Evolutionary conservation across 176 grass and related monocot species (phyloP), one percentile per base, ranked within the genome.

Genomic region (Saccharum officinarum): DNA sequence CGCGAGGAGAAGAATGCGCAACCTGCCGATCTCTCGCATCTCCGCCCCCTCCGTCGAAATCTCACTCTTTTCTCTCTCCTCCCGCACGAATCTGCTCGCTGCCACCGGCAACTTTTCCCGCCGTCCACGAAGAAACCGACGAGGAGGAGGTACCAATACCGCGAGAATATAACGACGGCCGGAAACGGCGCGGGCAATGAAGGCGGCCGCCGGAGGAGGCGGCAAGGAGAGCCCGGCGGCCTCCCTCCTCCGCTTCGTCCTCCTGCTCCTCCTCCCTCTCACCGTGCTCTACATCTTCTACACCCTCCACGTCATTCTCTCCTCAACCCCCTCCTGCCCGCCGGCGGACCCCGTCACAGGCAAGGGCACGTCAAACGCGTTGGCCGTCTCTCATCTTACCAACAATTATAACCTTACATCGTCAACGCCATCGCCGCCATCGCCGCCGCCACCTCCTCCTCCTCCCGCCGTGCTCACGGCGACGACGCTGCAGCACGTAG

Each of bases 401-500:
- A 47, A 9, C 71, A 47, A 73, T 15, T 45, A 72, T 31, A 49
- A 30, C 42, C 23, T 47, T 18, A 30, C 42, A 10, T 17, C 11
- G 3, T 31, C 13, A 47, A 17, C 8, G 47, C 63, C 20, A 67
- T 84, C 88, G 55, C 63, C 65, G 5, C 31, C 47, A 15, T 15
- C 77, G 8, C 54, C 28, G n/a, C 39, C 41, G 76, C 40, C 78
- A 60, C 54, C 57, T 55, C 16, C 80, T 87, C 36, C 65, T 90
- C 14, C 85, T 33, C 17, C 57, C 17, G 30, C 55, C 14, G 69
- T 18, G 49, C 73, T 80, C n/a, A 2, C 84, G 14, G 79, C 87
- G n/a, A 99, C 97, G 68, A 91, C 86, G 62, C 67, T 99, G 62
- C 90, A 94, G 81, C 92, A 99, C 86, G 92, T 96, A 36, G 97